phyloP scores from a whole-genome alignment of 2,329 filamentous ascomycete species.

The Taxawa tesnikishii region DNA sequence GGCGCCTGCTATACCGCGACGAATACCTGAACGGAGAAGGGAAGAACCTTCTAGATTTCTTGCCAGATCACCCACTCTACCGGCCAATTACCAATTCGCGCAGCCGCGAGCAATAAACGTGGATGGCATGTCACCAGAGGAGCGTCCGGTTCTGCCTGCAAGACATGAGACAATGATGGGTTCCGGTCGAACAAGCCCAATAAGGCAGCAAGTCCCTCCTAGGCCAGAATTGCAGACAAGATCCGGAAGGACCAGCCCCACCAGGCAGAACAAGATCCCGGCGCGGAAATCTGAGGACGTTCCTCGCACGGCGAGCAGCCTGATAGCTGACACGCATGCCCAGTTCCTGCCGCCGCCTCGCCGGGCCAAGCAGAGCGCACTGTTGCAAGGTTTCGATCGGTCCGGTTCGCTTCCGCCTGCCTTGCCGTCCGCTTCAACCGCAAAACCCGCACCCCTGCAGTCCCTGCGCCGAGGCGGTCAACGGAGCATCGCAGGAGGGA shows the following conservation, averaged over 20 bases:
- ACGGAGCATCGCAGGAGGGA: conserved; percentile 8
- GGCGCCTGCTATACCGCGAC: neutral
- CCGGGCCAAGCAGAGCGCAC: conserved; percentile 11
- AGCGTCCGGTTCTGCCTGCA: conserved; percentile 17
- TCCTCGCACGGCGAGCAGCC: conserved; percentile 1
- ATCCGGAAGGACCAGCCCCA: conserved; percentile 17
- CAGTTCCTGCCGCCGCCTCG: conserved; percentile 3
- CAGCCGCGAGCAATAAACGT: conserved; percentile 5
- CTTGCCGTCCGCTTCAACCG: conserved; percentile 2
- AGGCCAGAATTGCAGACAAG: conserved; percentile 17
- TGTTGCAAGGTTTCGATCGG: conserved; percentile 16
- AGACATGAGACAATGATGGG: conserved; percentile 17
- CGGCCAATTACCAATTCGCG: conserved; percentile 13
- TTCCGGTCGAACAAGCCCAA: conserved; percentile 17
- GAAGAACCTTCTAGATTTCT: conserved; percentile 5
- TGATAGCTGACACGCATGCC: conserved; percentile 1
- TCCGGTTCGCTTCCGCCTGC: conserved; percentile 6
- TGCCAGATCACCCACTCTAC: conserved; percentile 12
- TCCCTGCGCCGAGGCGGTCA: conserved; percentile 20
- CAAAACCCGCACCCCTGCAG: conserved; percentile 15
- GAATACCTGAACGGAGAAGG: neutral
- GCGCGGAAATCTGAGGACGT: conserved; percentile 7
- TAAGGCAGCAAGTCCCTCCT: conserved; percentile 13
- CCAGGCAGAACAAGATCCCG: conserved; percentile 5
- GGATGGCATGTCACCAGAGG: conserved; percentile 13